Base-by-base conservation (phyloP, 2,329 filamentous ascomycete species). In the Colletotrichum sp. region DNA sequence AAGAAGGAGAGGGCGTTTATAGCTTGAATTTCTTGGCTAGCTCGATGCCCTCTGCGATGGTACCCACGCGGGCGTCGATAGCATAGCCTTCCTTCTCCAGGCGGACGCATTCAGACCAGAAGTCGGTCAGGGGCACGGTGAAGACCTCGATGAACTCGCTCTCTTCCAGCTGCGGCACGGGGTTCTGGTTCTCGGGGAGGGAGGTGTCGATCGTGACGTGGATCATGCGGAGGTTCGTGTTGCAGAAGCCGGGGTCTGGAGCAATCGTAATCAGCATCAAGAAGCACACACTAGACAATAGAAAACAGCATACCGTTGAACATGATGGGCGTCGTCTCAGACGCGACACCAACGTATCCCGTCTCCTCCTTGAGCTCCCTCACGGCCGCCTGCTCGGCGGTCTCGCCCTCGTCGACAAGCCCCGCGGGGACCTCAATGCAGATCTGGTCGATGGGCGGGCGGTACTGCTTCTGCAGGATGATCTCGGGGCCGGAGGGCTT, bases 101-200 rank as follows among this genome's bases (percentile, higher is more conserved):
- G 78, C 84, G 89, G 82, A 92, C 91, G 81, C 93, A 93, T 81
- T 94, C 92, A 0, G 88, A 88, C 86, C 93, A 95, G 52, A 96
- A 83, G 16, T 89, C 86, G 24, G 84, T 86, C 59, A 96, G 81
- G 8, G 92, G 93, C 9, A 95, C 88, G 10, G 90, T 91, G 80
- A 96, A 96, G 39, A 93, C 93, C 82, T 96, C 94, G 81, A 96
- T 96, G 81, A 96, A 96, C 85, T 96, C 95, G 77, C 92, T 93
- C 30, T 96, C 94, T 82, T 96, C 94, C 8, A 96, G 88, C 81
- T 94, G 86, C 0, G 94, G 92, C 82, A 92, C 88, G 2, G 91
- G 92, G 69, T 94, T 88, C 81, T 93, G 90, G 81, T 96, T 96
- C 79, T 92, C 92, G 0, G 93, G 90, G 2, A 92, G 86, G 6